Evolutionary conservation across 108 stramenopile species (phyloP), one percentile per base, ranked within the genome.

Genomic region (Conticribra guillardii): DNA sequence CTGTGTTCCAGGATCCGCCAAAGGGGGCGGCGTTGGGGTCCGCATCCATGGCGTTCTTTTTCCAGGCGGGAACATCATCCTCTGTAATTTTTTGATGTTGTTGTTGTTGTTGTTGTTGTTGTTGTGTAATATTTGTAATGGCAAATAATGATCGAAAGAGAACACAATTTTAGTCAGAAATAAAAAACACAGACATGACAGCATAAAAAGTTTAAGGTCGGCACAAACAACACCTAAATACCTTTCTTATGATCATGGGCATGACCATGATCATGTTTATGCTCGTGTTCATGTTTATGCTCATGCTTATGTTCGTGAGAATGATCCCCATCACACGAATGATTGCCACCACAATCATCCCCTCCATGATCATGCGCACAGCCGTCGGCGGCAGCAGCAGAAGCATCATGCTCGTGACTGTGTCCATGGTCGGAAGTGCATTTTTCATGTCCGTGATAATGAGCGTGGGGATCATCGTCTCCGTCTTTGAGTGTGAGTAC

Each of bases 361-460:
- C 37, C 37, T 11, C 37, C 37, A 41, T 41, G 37, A 41, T 41
- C 37, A 5, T 9, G 37, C 37, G 37, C 11, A 11, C 37, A 41
- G 5, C 37, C 37, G 11, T 11, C 37, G 37, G 46, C 46, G 16
- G n/a, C 61, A 0, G 46, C 64, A 1, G 27, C 50, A 9, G 23
- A 28, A 17, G 1, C 31, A 44, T 53, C 41, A 53, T 67, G 66
- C 3, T 67, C 54, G 41, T 67, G 66, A 2, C 66, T 46, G 45
- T 47, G 37, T 14, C 19, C 66, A 47, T 71, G 69, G 21, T 65
- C 69, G 24, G 50, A 14, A 15, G 76, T 75, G 60, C 76, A 82
- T 79, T 85, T 88, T 26, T 90, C 88, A 32, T 89, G 84, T 5
- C 92, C 92, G 48, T 93, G 92, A 58, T 85, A 93, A 70, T 93